phyloP scores from a whole-genome alignment of 2,329 filamentous ascomycete species.

The Diaporthe capsici region DNA sequence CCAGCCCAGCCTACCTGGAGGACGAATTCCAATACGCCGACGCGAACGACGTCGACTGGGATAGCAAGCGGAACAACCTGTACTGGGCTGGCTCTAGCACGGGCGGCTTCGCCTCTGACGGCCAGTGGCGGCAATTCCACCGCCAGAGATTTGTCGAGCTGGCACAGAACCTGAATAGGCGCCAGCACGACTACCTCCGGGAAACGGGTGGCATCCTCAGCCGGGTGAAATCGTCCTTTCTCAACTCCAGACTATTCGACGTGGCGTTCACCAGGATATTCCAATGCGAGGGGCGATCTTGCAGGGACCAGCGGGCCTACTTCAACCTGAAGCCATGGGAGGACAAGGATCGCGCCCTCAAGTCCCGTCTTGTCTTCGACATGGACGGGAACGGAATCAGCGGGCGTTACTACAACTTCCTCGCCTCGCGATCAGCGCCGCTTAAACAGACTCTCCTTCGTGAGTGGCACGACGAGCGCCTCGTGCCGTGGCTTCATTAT shows the following conservation, averaged over 20 bases:
- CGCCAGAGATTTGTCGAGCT: slow-evolving; percentile 41
- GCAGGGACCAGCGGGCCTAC: slow-evolving; percentile 42
- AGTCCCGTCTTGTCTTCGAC: slow-evolving; percentile 62
- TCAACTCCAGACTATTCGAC: slow-evolving; percentile 39
- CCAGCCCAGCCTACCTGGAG: slow-evolving; percentile 37
- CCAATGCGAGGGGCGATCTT: slow-evolving; percentile 33
- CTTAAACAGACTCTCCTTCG: slow-evolving; percentile 67
- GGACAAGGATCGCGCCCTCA: slow-evolving; percentile 47
- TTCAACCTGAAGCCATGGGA: slow-evolving; percentile 39
- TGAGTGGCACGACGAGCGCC: slow-evolving; percentile 72
- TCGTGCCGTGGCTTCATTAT: slow-evolving; percentile 71
- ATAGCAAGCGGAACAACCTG: slow-evolving; percentile 33
- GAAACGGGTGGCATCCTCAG: neutral
- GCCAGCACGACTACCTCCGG: slow-evolving; percentile 15
- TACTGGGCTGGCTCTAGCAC: slow-evolving; percentile 42
- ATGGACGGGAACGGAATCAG: slow-evolving; percentile 70
- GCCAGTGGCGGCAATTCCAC: slow-evolving; percentile 34
- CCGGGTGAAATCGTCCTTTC: slow-evolving; percentile 23
- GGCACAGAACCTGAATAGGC: slow-evolving; percentile 9
- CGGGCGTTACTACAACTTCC: slow-evolving; percentile 65
- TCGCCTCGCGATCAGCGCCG: slow-evolving; percentile 61
- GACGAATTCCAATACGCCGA: slow-evolving; percentile 36
- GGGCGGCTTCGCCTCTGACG: slow-evolving; percentile 29
- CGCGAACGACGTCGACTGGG: slow-evolving; percentile 32
- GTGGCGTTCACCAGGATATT: slow-evolving; percentile 38